phyloP scores from a whole-genome alignment of 2,329 filamentous ascomycete genomes.

The Phialemonium atrogriseum region DNA sequence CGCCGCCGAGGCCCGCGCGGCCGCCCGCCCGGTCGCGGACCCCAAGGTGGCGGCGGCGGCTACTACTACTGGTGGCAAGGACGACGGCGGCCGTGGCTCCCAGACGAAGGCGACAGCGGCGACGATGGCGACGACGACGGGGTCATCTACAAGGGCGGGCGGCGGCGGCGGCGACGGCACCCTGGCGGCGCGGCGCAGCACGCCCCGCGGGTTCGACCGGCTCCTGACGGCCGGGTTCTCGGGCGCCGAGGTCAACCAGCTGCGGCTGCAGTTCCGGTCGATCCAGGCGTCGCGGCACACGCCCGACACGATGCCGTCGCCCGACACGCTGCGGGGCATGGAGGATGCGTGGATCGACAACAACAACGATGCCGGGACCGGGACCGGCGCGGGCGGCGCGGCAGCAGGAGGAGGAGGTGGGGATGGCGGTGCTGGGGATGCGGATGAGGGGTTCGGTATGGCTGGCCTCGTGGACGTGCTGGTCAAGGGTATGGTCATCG shows the following conservation, averaged over 20 bases:
- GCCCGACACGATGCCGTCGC: constrained; percentile 80
- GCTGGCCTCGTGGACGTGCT: constrained; percentile 69
- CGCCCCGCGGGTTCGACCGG: constrained; percentile 79
- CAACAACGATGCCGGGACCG: constrained; percentile 32
- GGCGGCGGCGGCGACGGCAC: constrained; percentile 4
- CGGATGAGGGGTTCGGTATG: constrained; percentile 34
- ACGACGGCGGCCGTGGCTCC: background rate
- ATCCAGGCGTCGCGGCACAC: constrained; percentile 77
- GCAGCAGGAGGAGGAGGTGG: constrained; percentile 22
- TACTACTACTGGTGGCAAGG: background rate
- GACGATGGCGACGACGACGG: too few species aligned
- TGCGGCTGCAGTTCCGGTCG: constrained; percentile 81
- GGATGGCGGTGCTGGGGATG: constrained; percentile 20
- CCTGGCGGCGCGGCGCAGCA: constrained; percentile 35
- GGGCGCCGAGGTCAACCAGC: constrained; percentile 68
- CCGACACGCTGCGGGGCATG: constrained; percentile 64
- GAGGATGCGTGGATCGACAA: constrained; percentile 90
- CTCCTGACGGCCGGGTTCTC: constrained; percentile 77
- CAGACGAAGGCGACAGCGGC: constrained; percentile 1
- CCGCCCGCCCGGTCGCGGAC: too few species aligned
- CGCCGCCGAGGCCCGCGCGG: constrained; percentile 45
- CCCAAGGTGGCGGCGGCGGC: too few species aligned
- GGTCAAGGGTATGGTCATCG: constrained; percentile 79
- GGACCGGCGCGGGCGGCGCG: constrained; percentile 28
- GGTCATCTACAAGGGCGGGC: too few species aligned